These are phyloP conservation scores for Penicillium oxalicum DNA, from an alignment of 2,329 filamentous ascomycete species.

Conservation along the genomic window DNA sequence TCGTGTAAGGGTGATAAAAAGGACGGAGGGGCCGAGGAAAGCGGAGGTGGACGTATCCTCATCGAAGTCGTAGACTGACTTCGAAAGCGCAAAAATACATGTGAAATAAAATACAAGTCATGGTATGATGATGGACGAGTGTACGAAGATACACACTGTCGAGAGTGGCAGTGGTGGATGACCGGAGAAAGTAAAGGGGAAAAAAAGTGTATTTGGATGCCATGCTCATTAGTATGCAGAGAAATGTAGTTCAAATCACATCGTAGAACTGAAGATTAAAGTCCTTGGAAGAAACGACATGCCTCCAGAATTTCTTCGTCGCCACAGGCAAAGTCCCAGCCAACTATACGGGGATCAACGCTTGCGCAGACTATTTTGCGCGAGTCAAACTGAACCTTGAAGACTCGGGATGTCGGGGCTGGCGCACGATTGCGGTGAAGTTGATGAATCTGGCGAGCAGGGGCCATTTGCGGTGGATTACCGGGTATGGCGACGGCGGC, in stretches of 20 bases:
- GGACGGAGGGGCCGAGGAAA: too few species aligned
- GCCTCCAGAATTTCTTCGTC: constrained; percentile 75
- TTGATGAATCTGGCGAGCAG: constrained; percentile 13
- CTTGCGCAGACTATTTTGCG: constrained; percentile 90
- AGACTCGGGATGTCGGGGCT: constrained; percentile 59
- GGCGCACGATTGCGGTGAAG: constrained; percentile 27
- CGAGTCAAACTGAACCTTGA: constrained; percentile 95
- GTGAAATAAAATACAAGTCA: too few species aligned
- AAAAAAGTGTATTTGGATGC: too few species aligned
- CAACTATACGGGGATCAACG: constrained; percentile 84
- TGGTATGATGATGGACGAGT: too few species aligned
- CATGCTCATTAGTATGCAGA: background rate
- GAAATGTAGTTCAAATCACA: background rate
- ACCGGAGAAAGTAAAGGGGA: too few species aligned
- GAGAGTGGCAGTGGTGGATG: too few species aligned
- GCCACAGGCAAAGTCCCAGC: constrained; percentile 93
- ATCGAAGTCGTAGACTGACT: too few species aligned
- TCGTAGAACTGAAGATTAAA: constrained; percentile 20
- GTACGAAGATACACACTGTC: too few species aligned
- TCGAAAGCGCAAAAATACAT: too few species aligned
- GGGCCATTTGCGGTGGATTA: constrained; percentile 1
- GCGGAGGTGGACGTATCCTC: too few species aligned
- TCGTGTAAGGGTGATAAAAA: too few species aligned
- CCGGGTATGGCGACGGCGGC: background rate
- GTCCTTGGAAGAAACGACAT: constrained; percentile 64